These are phyloP conservation scores for Candida sanyaensis DNA, from an alignment of 1,139 yeast species.

Conservation along the genomic window DNA sequence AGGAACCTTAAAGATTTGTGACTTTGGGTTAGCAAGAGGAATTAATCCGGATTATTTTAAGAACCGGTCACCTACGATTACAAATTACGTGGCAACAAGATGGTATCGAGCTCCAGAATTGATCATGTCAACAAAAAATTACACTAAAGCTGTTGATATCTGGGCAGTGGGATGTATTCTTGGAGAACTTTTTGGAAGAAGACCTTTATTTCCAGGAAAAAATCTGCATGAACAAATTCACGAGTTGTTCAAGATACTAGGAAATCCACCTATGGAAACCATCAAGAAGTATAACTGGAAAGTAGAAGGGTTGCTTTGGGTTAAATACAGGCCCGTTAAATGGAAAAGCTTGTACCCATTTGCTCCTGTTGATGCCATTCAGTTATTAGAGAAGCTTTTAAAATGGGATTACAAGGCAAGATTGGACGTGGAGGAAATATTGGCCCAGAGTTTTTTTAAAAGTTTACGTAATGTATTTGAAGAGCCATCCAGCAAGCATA, in stretches of 20 bases:
- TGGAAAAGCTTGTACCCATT: constrained; percentile 61
- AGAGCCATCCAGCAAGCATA: constrained; percentile 48
- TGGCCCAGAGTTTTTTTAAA: constrained; percentile 53
- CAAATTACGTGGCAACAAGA: constrained; percentile 90
- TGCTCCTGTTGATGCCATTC: constrained; percentile 49
- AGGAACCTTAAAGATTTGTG: constrained; percentile 79
- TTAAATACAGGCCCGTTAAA: constrained; percentile 27
- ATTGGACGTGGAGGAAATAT: constrained; percentile 47
- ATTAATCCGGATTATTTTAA: constrained; percentile 45
- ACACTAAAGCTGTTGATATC: constrained; percentile 65
- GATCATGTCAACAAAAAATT: constrained; percentile 58
- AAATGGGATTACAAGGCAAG: constrained; percentile 61
- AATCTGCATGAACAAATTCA: constrained; percentile 64
- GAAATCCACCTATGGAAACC: constrained; percentile 55
- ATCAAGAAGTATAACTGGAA: constrained; percentile 33
- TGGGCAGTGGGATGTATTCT: constrained; percentile 87
- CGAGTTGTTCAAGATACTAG: constrained; percentile 64
- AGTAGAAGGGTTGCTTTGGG: constrained; percentile 15
- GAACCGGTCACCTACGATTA: constrained; percentile 47
- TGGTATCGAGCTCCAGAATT: constrained; percentile 97
- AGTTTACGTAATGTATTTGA: constrained; percentile 48
- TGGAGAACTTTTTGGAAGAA: constrained; percentile 71
- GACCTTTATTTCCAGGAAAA: constrained; percentile 71
- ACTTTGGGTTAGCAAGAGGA: constrained; percentile 87
- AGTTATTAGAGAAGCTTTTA: constrained; percentile 50